Base-by-base conservation (phyloP, 192 early-diverging fungal genomes). In the Mortierella claussenii region DNA sequence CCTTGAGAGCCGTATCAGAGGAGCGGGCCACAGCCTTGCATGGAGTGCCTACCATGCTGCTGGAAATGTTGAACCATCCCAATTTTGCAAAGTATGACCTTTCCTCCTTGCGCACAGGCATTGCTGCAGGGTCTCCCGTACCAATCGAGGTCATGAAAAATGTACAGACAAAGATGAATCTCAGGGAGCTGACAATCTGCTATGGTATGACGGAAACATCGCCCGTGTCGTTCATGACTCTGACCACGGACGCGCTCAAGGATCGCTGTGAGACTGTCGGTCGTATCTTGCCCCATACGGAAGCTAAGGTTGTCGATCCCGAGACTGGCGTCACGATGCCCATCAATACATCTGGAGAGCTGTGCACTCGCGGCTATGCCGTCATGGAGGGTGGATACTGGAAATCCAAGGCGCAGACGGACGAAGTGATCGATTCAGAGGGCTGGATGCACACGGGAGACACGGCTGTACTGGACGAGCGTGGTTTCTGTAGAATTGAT, bases 401-500 rank as follows among this genome's bases (percentile, higher is more conserved):
- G 75, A 56, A 78, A 28, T 75, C 75, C 13, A 60, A 78, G 47
- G 55, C 37, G 12, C 78, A 80, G 32, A 85, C 84, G 17, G 69
- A 60, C 32, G 78, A 68, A 5, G 61, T 63, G 13, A 40, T 85
- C 17, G 81, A 83, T 40, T 28, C 49, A 1, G 79, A 83, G 1
- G 70, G 80, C 6, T 85, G 75, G 69, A 81, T 85, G 79, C 82
- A 83, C 47, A 80, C 82, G 17, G 84, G 84, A 4, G 84, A 86
- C 33, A 60, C 79, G 10, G 84, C 80, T 3, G 42, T 78, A 1
- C 54, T 86, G 28, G 82, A 84, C 58, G 69, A 71, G 8, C 68
- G 74, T 23, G 84, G 84, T 17, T 82, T 81, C 46, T 78, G 78
- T 40, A 68, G 52, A 7, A 84, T 86, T 56, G 82, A 82, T 20